Base-by-base conservation (phyloP, 179 eudicot species). In the Nepenthes alata region DNA sequence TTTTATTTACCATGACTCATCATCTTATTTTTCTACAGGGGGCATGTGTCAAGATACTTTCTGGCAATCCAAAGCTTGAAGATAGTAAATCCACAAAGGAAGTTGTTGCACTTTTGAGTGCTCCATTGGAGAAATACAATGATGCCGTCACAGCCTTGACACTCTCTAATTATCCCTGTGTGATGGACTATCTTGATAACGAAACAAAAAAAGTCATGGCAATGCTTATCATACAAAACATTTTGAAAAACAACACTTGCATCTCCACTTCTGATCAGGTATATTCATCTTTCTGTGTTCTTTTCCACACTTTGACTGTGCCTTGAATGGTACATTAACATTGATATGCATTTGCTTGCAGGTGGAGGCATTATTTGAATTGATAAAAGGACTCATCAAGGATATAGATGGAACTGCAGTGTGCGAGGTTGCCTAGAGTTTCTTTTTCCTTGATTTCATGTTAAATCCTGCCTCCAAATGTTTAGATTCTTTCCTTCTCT, bases 171-270 rank as follows among this genome's bases (percentile, higher is more conserved):
- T 93, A 93, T 83, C 97, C 98, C 53, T 84, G 85, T 62, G 85
- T 89, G 57, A 89, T 93, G 98, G 97, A 89, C 65, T 88, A 83
- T 78, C 98, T 93, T 61, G 95, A 87, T 69, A 71, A 78, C 60
- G 88, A 73, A 67, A 93, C 98, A 57, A 93, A 89, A 66, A 93
- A 87, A 80, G 73, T 89, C 66, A 93, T 93, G 98, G 95, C 98
- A 3, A 79, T 88, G 80, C 85, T 93, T 65, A 93, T 93, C 61
- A 83, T 93, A 64, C 88, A 83, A 71, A 93, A 91, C 69, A 85
- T 93, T 66, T 76, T 93, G 71, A 89, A 85, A 69, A 86, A 81
- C 64, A 67, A 74, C 64, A 89, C 90, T 48, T 77, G 77, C 66
- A 91, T 93, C 45, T 85, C 93, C 64, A 86, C 98, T 62, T 80